These are phyloP conservation scores for Zoysia japonica DNA, from an alignment of 176 grass and related monocot species.

Conservation along the genomic window DNA sequence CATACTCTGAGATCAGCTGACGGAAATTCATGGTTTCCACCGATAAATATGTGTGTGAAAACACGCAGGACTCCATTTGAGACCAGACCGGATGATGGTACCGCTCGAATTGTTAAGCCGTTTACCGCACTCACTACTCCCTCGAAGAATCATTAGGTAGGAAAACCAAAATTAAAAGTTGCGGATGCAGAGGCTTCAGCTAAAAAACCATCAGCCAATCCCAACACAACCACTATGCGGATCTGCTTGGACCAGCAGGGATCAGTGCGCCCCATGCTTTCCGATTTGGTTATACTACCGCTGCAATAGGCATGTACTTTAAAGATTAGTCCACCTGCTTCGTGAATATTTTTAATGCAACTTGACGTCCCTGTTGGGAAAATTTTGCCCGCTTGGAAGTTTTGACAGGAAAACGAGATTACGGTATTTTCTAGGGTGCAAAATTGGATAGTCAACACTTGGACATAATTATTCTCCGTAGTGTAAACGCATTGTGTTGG, in stretches of 20 bases:
- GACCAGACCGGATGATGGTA: background rate
- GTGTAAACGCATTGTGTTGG: background rate
- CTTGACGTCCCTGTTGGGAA: conserved; percentile 4
- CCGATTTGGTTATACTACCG: background rate
- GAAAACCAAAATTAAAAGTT: background rate
- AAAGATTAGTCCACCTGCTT: conserved; percentile 6
- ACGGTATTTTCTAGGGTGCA: background rate
- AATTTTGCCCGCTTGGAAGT: background rate
- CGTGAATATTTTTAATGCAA: background rate
- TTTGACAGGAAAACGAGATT: background rate
- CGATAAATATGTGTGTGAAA: background rate
- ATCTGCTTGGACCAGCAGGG: background rate
- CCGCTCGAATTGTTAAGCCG: background rate
- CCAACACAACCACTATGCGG: conserved; percentile 9
- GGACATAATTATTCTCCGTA: background rate
- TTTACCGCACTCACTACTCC: background rate
- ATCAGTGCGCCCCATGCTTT: background rate
- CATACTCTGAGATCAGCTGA: background rate
- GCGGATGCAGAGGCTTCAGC: background rate
- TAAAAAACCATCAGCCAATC: background rate
- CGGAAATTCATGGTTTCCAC: background rate
- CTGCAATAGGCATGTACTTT: conserved; percentile 24
- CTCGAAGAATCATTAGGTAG: background rate
- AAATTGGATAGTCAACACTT: too few relatives aligned
- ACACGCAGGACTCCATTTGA: background rate